Evolutionary conservation across 139 green algal species (phyloP), one percentile per base, ranked within the genome.

Genomic region (Bryopsis sp.): DNA sequence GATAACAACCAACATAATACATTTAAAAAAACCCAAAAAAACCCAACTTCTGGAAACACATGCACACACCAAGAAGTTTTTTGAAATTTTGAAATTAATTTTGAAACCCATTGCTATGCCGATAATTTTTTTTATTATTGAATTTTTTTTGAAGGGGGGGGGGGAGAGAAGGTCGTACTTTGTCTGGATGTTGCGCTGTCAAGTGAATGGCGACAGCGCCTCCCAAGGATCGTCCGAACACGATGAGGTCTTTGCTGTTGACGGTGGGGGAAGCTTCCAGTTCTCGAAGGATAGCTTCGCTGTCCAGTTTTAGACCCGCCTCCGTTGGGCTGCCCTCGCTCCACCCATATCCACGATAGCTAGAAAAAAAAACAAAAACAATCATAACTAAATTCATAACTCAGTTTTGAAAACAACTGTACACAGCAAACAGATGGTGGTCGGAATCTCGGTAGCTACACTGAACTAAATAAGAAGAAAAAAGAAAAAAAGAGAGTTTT

Each of bases 271-370:
- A 64, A 0, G 60, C 28, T 4, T 68, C 34, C 43, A 94, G 48
- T 50, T 90, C 70, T 1, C 80, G 61, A 37, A 96, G 67, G 0
- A 77, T 81, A 2, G 86, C 83, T 39, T 81, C 46, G 0, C 80
- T 83, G 70, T 96, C 89, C 54, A 79, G 47, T 71, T 89, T 70
- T 38, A 96, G 62, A 1, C 90, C 90, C 31, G 28, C 2, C 72
- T 96, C 80, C 36, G 39, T 90, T 5, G 90, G 90, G 6, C 8
- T 39, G 7, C 90, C 90, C 39, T 81, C 39, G 67, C 76, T 88
- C 47, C 75, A 47, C 19, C 89, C 89, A 60, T 96, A 96, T 0
- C 90, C 90, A 0, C 90, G 84, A 68, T 96, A 96, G 64, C 79
- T 86, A 60, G 43, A 11, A 11, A 54, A 11, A 11, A 85, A 59